Evolutionary conservation across 352 stramenopile species (phyloP), one percentile per base, ranked within the genome.

Genomic region (Globisporangium acanthophoron): DNA sequence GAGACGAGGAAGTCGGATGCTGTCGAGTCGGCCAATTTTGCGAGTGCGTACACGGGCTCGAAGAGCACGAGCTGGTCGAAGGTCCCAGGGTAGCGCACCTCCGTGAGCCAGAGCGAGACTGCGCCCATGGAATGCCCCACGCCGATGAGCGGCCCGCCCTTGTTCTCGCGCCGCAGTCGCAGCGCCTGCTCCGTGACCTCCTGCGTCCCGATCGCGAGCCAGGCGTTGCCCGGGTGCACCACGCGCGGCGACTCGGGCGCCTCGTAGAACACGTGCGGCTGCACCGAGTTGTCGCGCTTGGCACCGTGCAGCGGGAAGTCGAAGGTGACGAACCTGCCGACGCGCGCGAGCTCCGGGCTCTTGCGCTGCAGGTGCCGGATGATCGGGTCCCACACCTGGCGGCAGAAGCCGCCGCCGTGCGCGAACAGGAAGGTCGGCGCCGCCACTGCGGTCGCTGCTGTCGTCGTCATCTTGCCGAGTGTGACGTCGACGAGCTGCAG

Each of bases 351-450:
- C 45, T 57, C 0, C 48, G 76, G 16, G 54, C 62, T 27, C 43
- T 21, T 67, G 45, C 62, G 31, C 58, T 69, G 60, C 21, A 87
- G 46, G 0, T 66, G 70, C 11, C 59, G 65, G 20, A 74, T 74
- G 31, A 85, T 57, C 0, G 76, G 72, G 31, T 69, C 54, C 76
- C 76, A 87, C 4, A 72, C 62, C 52, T 85, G 59, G 54, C 66
- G 66, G 56, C 76, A 87, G 58, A 85, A 82, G 41, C 76, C 71
- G 7, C 62, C 74, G 45, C 67, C 76, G 58, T 87, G 76, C 21
- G 61, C 66, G 52, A 87, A 79, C 49, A 59, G 66, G 55, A 66
- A 58, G 52, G 69, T 76, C 43, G 43, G 43, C 7, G 43, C 18
- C n/a, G 43, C 43, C 8, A 18, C 43, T 18, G 37, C 37, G 11